Evolutionary conservation across 2,329 filamentous ascomycete species (phyloP).

Genomic region (Zopfia rhizophila): DNA sequence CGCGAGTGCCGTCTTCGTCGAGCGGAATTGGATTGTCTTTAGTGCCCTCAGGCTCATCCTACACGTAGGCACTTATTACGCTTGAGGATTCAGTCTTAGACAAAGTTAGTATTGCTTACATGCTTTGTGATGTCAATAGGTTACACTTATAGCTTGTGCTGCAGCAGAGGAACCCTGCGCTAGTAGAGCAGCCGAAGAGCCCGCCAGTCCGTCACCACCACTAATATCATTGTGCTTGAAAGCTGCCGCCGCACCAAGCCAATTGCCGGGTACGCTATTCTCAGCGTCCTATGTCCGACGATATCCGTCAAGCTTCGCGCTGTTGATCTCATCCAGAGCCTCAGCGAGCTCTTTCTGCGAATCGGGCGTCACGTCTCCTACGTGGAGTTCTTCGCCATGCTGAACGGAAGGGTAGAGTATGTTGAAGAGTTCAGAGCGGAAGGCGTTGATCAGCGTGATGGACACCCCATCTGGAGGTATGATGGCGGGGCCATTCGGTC

Average conservation of each 20-base stretch:
- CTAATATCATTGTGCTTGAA: too few relatives aligned
- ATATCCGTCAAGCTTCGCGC: constrained; percentile 9
- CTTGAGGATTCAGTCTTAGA: constrained; percentile 4
- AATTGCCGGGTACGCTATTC: constrained; percentile 11
- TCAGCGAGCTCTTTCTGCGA: constrained; percentile 3
- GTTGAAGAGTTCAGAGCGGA: constrained; percentile 6
- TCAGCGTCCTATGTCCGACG: constrained; percentile 9
- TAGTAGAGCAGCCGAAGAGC: too few relatives aligned
- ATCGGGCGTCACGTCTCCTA: constrained; percentile 4
- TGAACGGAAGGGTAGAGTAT: constrained; percentile 9
- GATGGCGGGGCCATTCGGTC: constrained; percentile 1
- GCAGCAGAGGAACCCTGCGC: too few relatives aligned
- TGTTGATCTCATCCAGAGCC: constrained; percentile 9
- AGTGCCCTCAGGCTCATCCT: constrained; percentile 2
- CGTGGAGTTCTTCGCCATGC: constrained; percentile 6
- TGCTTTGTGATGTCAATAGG: constrained; percentile 5
- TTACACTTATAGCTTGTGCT: constrained; percentile 6
- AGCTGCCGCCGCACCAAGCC: too few relatives aligned
- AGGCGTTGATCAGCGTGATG: constrained; percentile 2
- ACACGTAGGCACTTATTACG: neutral
- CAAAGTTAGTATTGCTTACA: constrained; percentile 6
- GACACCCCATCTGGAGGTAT: constrained; percentile 2
- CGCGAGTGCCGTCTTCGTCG: neutral
- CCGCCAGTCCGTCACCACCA: too few relatives aligned
- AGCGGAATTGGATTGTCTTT: constrained; percentile 5